These are phyloP conservation scores for Megacollybia marginata DNA, from an alignment of 768 basidiomycete species.

Conservation along the genomic window DNA sequence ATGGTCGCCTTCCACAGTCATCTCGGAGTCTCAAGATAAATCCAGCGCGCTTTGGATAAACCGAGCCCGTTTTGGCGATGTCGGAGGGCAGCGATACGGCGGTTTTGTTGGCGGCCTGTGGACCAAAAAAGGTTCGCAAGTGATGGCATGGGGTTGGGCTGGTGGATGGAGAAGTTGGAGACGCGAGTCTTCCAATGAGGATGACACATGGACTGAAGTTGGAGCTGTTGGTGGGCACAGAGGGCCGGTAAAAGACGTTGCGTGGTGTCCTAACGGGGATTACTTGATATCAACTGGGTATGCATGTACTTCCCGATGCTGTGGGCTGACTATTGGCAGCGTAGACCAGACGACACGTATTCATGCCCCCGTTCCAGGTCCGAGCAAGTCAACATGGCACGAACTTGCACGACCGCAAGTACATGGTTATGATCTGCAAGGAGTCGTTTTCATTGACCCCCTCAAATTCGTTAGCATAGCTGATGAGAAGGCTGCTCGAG, in stretches of 20 bases:
- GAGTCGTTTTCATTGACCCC: conserved; percentile 66
- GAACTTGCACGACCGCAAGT: conserved; percentile 92
- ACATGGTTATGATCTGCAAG: conserved; percentile 91
- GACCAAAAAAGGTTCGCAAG: conserved; percentile 55
- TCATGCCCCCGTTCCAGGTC: conserved; percentile 52
- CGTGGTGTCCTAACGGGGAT: conserved; percentile 83
- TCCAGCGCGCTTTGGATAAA: conserved; percentile 82
- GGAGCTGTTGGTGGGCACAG: conserved; percentile 84
- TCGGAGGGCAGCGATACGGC: conserved; percentile 84
- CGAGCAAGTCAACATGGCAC: conserved; percentile 46
- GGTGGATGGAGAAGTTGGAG: conserved; percentile 92
- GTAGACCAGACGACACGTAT: conserved; percentile 90
- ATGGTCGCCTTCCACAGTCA: conserved; percentile 73
- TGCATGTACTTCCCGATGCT: conserved; percentile 12
- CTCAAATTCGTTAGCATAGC: conserved; percentile 85
- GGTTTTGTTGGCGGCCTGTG: conserved; percentile 92
- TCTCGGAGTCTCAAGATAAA: conserved; percentile 21
- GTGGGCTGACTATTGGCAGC: conserved; percentile 29
- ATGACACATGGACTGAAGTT: conserved; percentile 63
- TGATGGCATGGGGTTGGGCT: conserved; percentile 87
- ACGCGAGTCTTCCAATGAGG: conserved; percentile 17
- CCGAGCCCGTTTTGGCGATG: conserved; percentile 85
- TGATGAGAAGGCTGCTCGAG: conserved; percentile 91
- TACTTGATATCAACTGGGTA: conserved; percentile 85
- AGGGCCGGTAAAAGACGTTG: conserved; percentile 69